Evolutionary conservation across 345 rosid species (phyloP).

Genomic region (Eucalyptus paniculata): DNA sequence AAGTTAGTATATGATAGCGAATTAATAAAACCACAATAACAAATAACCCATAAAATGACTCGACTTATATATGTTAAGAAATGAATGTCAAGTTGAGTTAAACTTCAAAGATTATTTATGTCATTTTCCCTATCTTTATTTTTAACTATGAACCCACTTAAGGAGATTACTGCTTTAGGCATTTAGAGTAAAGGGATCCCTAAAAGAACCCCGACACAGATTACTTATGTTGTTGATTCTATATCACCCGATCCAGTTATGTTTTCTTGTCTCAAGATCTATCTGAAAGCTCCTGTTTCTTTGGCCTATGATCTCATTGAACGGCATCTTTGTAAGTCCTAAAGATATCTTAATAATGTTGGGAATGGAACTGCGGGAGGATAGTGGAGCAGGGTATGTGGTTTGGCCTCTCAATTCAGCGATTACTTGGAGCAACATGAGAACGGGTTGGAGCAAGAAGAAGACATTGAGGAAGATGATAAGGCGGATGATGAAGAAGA

Average conservation of each 20-base stretch:
- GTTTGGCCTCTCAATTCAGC: conserved; percentile 38
- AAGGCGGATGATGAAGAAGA: no score
- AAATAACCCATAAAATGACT: no score
- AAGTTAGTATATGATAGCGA: no score
- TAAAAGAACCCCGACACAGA: neutral
- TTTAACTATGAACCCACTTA: neutral
- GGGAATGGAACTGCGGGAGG: conserved; percentile 21
- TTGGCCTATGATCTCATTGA: neutral
- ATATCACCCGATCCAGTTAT: neutral
- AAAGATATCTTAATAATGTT: neutral
- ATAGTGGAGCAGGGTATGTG: conserved; percentile 58
- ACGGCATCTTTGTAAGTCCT: neutral
- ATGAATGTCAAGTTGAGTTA: no score
- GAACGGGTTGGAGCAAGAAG: no score
- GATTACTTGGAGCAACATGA: no score
- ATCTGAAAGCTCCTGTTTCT: neutral
- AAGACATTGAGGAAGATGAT: no score
- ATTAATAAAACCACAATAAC: no score
- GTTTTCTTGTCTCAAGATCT: neutral
- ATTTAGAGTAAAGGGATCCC: neutral
- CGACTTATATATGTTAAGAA: no score
- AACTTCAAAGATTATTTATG: no score
- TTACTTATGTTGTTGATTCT: neutral
- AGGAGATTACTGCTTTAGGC: neutral
- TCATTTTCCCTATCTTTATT: neutral